These are phyloP conservation scores for Adansonia madagascariensis DNA, from an alignment of 441 rosid species.

Conservation along the genomic window DNA sequence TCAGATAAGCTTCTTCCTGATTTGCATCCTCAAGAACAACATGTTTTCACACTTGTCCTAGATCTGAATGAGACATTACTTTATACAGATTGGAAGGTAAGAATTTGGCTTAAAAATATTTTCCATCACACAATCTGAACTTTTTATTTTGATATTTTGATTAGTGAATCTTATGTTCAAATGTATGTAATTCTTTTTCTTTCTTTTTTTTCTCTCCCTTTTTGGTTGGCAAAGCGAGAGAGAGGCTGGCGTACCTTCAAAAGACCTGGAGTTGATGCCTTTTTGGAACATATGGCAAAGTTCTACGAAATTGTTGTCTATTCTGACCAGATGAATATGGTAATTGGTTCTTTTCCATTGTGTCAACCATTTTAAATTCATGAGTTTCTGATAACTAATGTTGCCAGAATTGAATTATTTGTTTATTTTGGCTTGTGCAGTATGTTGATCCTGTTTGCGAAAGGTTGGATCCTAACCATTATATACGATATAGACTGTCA, in stretches of 20 bases:
- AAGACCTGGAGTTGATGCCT: conserved; percentile 94
- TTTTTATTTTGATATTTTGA: conserved; percentile 1
- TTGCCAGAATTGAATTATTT: conserved; percentile 1
- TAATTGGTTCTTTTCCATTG: conserved; percentile 35
- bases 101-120: not conserved
- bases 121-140: not conserved
- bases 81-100: conserved; percentile 93
- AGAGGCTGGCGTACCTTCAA: conserved; percentile 98
- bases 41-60: conserved; percentile 87
- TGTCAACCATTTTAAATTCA: not conserved
- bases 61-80: conserved; percentile 95
- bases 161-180: not conserved
- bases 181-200: not conserved
- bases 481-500: conserved; percentile 66
- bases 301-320: conserved; percentile 83
- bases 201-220: not conserved
- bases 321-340: conserved; percentile 86
- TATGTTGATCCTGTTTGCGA: conserved; percentile 82
- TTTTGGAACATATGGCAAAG: conserved; percentile 83
- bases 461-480: conserved; percentile 74
- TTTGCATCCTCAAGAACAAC: conserved; percentile 80
- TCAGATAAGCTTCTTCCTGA: conserved; percentile 98
- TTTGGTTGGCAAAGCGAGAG: conserved; percentile 63
- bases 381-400: conserved; percentile 3
- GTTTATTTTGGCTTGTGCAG: conserved; percentile 46